phyloP scores from a whole-genome alignment of 2,329 filamentous ascomycete genomes.

The Verruconis gallopava region DNA sequence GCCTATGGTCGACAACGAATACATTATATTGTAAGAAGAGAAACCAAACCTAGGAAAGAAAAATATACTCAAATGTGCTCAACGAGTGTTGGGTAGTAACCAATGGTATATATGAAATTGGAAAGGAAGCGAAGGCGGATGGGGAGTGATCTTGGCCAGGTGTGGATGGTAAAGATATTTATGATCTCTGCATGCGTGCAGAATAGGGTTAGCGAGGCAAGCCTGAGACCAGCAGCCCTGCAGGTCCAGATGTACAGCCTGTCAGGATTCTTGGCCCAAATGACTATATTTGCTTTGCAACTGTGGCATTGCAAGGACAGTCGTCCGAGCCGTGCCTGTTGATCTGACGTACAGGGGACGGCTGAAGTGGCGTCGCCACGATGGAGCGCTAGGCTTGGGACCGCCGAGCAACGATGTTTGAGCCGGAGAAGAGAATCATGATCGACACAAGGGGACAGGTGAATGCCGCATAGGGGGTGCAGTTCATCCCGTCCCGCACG shows the following conservation, averaged over 20 bases:
- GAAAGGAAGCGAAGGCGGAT: constrained; percentile 4
- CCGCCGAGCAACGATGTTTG: no score
- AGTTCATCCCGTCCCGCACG: no score
- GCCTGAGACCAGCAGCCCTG: constrained; percentile 5
- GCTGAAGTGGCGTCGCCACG: background rate
- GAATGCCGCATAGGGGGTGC: no score
- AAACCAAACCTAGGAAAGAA: constrained; percentile 1
- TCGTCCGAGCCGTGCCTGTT: background rate
- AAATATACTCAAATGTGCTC: constrained; percentile 7
- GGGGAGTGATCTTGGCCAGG: constrained; percentile 1
- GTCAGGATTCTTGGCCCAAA: constrained; percentile 5
- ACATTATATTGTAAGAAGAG: constrained; percentile 2
- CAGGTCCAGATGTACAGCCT: constrained; percentile 1
- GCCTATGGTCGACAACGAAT: constrained; percentile 4
- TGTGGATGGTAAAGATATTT: constrained; percentile 7
- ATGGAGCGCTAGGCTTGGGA: no score
- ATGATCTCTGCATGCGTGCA: constrained; percentile 1
- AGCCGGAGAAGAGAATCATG: no score
- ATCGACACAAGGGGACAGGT: no score
- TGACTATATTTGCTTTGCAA: constrained; percentile 9
- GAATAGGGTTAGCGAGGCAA: constrained; percentile 3
- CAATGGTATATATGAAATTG: background rate
- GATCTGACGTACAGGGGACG: constrained; percentile 8
- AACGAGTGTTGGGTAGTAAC: background rate
- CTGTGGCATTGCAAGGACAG: constrained; percentile 7